Conservation (phyloP, 1,284 basidiomycete genomes). For the Boletus mariae region DNA sequence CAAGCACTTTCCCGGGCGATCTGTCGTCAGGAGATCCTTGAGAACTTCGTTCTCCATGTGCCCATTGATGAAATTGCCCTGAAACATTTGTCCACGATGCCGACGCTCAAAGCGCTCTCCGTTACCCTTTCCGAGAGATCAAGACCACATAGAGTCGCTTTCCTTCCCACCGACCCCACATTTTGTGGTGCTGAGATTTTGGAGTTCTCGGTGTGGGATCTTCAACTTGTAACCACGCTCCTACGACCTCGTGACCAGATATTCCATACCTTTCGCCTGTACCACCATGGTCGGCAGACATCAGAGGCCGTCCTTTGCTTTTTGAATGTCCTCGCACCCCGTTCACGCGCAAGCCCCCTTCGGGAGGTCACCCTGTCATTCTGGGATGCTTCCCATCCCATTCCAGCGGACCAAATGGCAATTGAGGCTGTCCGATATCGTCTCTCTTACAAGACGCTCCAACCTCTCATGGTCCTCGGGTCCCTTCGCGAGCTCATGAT, state of each 20-base stretch:
- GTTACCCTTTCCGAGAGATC: conserved; percentile 1
- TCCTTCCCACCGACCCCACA: background rate
- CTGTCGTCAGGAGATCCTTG: conserved; percentile 1
- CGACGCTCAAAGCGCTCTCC: conserved; percentile 12
- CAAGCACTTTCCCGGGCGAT: conserved; percentile 11
- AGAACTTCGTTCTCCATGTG: background rate
- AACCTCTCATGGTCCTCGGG: conserved; percentile 3
- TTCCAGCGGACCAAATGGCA: conserved; percentile 6
- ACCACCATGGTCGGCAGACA: background rate
- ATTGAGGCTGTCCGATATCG: conserved; percentile 3
- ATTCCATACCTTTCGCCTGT: conserved; percentile 11
- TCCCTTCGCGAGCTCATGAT: conserved; percentile 9
- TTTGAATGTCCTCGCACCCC: conserved; percentile 7
- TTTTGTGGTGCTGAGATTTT: conserved; percentile 6
- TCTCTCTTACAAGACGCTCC: conserved; percentile 9
- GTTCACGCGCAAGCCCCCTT: background rate
- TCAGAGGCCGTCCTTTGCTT: background rate
- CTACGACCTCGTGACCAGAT: conserved; percentile 7
- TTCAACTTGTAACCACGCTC: conserved; percentile 11
- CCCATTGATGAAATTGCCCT: conserved; percentile 9
- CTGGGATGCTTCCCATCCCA: background rate
- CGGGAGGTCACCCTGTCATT: conserved; percentile 1
- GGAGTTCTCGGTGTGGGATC: conserved; percentile 4
- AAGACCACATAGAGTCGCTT: background rate
- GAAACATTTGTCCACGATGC: conserved; percentile 4